These are phyloP conservation scores for Quercus agrifolia DNA, from an alignment of 306 rosid genomes.

Conservation along the genomic window DNA sequence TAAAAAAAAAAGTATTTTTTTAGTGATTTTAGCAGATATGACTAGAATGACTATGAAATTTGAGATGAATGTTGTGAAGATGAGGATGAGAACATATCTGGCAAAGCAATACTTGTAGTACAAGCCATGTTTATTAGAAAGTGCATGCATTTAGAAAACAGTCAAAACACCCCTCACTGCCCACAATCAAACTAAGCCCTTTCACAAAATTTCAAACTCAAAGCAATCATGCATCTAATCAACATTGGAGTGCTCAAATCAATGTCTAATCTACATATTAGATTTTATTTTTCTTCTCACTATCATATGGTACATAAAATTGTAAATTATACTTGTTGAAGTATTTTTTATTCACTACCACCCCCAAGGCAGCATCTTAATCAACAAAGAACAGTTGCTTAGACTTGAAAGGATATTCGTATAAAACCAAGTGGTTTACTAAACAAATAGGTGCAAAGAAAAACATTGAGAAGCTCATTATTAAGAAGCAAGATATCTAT, in stretches of 20 bases:
- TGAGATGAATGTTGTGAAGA: too few relatives aligned
- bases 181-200: too few relatives aligned
- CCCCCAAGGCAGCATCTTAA: slow-evolving; percentile 40
- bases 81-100: too few relatives aligned
- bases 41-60: too few relatives aligned
- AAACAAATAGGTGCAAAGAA: background rate
- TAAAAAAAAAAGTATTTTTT: too few relatives aligned
- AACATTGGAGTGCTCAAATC: background rate
- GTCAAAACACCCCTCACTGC: too few relatives aligned
- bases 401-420: background rate
- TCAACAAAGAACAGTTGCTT: background rate
- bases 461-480: background rate
- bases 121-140: too few relatives aligned
- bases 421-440: background rate
- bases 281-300: background rate
- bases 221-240: background rate
- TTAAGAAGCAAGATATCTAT: background rate
- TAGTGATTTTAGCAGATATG: too few relatives aligned
- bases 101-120: too few relatives aligned
- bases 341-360: slow-evolving; percentile 27
- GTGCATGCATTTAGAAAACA: too few relatives aligned
- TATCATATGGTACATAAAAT: background rate
- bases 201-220: too few relatives aligned
- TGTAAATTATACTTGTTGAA: slow-evolving; percentile 10
- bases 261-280: background rate